Base-by-base conservation (phyloP, 345 rosid species). In the Citrus hindsii region DNA sequence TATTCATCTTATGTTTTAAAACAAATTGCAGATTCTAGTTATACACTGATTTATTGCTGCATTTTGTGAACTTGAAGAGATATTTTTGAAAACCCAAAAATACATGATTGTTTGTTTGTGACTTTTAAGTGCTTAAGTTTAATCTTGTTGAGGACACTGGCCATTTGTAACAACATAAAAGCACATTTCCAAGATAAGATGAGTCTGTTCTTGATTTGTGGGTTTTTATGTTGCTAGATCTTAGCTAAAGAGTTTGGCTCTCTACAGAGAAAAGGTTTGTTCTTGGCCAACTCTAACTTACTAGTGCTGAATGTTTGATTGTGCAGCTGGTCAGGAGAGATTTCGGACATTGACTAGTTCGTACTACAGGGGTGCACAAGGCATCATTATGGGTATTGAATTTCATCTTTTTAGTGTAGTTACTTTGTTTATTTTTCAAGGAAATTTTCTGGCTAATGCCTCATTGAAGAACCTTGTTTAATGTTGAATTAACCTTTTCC, bases 271-370 rank as follows among this genome's bases (percentile, higher is more conserved):
- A 56, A 56, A 10, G 5, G 59, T 53, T 58, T 64, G 0, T 19
- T 27, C 56, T 38, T 38, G 28, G 59, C 40, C 16, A 13, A 48
- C 64, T 65, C n/a, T 77, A 30, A 73, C 70, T 72, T 66, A 59
- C 12, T 6, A 5, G 22, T 40, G 37, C 22, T 73, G 68, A 77
- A 59, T 51, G 33, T 77, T 77, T 60, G 38, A 30, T 69, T 66
- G 63, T 77, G 81, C 86, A 88, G 90, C 90, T 76, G 90, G 90
- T 27, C 90, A 88, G 81, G 90, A 88, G 82, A 82, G 86, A 65
- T 88, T 86, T 68, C 83, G 90, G 72, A 86, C 90, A 30, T 83
- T 86, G 72, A 88, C 90, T 51, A 86, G 88, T 72, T 88, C 90
- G n/a, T 84, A 84, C 83, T 88, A 88, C 80, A 83, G 89, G 78